These are phyloP conservation scores for Claviceps citrina DNA, from an alignment of 2,329 filamentous ascomycete genomes.

Conservation along the genomic window DNA sequence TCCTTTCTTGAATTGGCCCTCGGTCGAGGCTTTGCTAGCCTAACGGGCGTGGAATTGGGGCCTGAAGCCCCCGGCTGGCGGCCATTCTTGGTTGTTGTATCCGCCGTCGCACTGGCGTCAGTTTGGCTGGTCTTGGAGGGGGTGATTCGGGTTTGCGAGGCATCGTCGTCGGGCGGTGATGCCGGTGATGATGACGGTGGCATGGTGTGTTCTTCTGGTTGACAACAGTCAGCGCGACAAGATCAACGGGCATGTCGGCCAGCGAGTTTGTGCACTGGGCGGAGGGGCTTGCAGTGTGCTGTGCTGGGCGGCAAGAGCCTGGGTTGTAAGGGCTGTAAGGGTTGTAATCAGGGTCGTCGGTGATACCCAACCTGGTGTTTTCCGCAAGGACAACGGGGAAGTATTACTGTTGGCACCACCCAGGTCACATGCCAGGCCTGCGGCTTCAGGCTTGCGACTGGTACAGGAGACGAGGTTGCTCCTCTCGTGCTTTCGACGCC, in stretches of 20 bases:
- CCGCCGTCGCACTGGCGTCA: background rate
- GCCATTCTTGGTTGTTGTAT: constrained; percentile 8
- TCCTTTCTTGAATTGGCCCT: constrained; percentile 24
- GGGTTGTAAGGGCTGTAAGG: too few relatives aligned
- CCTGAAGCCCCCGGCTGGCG: constrained; percentile 12
- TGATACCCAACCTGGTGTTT: constrained; percentile 2
- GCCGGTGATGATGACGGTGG: constrained; percentile 9
- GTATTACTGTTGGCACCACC: background rate
- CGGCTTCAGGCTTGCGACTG: too few relatives aligned
- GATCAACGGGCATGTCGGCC: background rate
- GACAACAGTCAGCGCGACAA: constrained; percentile 6
- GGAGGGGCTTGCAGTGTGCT: background rate
- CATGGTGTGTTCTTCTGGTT: constrained; percentile 11
- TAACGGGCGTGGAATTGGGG: constrained; percentile 29
- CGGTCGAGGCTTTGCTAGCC: constrained; percentile 16
- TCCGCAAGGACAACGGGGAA: background rate
- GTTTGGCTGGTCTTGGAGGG: constrained; percentile 5
- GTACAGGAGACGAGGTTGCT: background rate
- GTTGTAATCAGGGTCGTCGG: background rate
- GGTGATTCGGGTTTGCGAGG: constrained; percentile 6
- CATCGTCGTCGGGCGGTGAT: constrained; percentile 8
- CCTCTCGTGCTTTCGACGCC: background rate
- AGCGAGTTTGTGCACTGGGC: background rate
- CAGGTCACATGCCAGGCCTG: background rate
- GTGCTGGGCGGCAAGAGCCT: background rate